Percentiles rank a stretch among this genome's conserved stretches.
phyloP scores from a whole-genome alignment of 2,329 filamentous ascomycete genomes.

The Trichoderma cornu-damae region DNA sequence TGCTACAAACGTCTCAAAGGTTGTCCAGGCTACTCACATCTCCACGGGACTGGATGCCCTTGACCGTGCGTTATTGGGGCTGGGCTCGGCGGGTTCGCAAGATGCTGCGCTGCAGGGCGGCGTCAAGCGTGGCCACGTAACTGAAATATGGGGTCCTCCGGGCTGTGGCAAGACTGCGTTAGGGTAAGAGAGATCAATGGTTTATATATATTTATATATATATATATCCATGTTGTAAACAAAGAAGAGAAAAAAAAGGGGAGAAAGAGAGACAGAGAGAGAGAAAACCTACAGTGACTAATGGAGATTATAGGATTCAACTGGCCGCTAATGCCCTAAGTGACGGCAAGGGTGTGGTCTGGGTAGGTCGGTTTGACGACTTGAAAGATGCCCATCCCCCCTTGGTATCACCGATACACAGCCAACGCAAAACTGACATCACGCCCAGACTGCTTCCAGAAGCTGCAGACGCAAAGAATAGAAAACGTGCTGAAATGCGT shows the following conservation, averaged over 20 bases:
- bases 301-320: constrained; percentile 52
- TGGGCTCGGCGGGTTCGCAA: constrained; percentile 17
- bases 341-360: constrained; percentile 61
- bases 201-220: not conserved
- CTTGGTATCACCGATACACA: not conserved
- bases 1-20: constrained; percentile 57
- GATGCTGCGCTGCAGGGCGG: constrained; percentile 42
- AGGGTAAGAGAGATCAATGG: constrained; percentile 46
- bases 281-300: too few relatives aligned
- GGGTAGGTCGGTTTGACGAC: constrained; percentile 64
- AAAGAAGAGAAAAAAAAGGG: too few relatives aligned
- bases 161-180: constrained; percentile 81
- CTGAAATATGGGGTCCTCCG: constrained; percentile 83
- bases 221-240: too few relatives aligned
- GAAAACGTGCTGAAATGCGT: constrained; percentile 25
- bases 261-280: too few relatives aligned
- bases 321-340: constrained; percentile 59
- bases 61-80: constrained; percentile 41
- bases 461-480: constrained; percentile 30
- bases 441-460: constrained; percentile 45
- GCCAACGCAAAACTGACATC: not conserved
- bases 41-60: constrained; percentile 52
- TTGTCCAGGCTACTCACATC: constrained; percentile 46
- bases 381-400: not conserved
- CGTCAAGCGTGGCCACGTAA: constrained; percentile 69